Conservation (phyloP, 2,329 filamentous ascomycete genomes). For the Trichoderma citrinoviride region DNA sequence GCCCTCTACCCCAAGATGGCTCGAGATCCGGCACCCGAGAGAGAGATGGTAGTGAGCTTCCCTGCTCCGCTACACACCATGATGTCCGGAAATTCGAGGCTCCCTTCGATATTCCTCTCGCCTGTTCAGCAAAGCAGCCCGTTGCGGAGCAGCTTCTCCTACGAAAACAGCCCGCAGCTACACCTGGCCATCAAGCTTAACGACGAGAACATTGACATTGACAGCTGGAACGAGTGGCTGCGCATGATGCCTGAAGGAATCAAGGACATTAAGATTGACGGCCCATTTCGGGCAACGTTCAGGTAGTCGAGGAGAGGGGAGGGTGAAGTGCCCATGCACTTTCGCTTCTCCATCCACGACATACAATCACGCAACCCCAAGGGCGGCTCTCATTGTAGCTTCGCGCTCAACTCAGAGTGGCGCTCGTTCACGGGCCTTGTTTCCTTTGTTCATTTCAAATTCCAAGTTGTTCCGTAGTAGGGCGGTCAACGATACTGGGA, state of each 20-base stretch:
- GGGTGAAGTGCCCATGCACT: background rate
- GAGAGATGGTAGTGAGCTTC: constrained; percentile 47
- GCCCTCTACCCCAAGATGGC: constrained; percentile 52
- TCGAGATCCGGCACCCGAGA: constrained; percentile 48
- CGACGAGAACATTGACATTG: constrained; percentile 51
- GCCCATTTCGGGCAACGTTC: constrained; percentile 40
- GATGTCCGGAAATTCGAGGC: constrained; percentile 50
- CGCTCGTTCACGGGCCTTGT: constrained; percentile 5
- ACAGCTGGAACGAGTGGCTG: constrained; percentile 58
- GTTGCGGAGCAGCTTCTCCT: constrained; percentile 39
- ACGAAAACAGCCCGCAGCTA: constrained; percentile 47
- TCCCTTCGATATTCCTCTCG: constrained; percentile 56
- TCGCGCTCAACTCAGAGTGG: background rate
- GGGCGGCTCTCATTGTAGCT: background rate
- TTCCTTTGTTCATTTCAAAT: constrained; percentile 7
- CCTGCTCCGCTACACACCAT: constrained; percentile 56
- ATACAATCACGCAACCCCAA: background rate
- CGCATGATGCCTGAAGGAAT: constrained; percentile 57
- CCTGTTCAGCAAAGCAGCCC: constrained; percentile 46
- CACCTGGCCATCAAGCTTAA: constrained; percentile 51
- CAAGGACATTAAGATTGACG: constrained; percentile 54
- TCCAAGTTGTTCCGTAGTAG: background rate
- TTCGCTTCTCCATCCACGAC: background rate
- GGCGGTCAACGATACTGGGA: background rate
- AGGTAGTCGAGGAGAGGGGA: constrained; percentile 20